Percentiles rank a stretch among this genome's conserved stretches.
These are phyloP conservation scores for Yarrowia divulgata DNA, from an alignment of 805 yeast species.

Conservation along the genomic window DNA sequence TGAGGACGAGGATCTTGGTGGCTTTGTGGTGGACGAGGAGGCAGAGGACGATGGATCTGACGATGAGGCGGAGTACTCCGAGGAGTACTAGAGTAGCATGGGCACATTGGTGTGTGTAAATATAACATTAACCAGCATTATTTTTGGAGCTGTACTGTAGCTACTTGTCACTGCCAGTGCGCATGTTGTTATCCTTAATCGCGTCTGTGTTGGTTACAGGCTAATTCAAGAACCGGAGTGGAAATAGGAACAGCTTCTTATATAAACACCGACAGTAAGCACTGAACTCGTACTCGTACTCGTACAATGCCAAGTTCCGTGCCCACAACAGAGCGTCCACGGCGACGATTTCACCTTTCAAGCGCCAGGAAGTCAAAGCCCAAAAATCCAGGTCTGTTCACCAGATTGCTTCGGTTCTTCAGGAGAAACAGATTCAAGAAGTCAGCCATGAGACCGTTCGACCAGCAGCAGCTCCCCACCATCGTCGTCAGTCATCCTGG, in stretches of 20 bases:
- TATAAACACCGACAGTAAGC: too few relatives aligned
- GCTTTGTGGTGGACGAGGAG: neutral
- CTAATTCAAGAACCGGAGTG: neutral
- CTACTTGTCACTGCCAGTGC: too few relatives aligned
- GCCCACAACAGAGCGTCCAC: neutral
- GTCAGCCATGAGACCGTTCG: neutral
- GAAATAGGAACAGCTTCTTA: too few relatives aligned
- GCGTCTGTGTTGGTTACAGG: neutral
- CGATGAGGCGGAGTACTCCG: constrained; percentile 8
- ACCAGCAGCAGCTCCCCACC: neutral
- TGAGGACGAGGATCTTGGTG: neutral
- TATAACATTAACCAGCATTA: neutral
- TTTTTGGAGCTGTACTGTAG: neutral
- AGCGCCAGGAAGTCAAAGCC: neutral
- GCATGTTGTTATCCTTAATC: neutral
- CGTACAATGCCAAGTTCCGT: neutral
- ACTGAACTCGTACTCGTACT: too few relatives aligned
- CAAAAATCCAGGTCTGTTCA: neutral
- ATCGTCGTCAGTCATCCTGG: neutral
- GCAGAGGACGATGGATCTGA: neutral
- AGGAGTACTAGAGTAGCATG: neutral
- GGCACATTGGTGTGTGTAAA: neutral
- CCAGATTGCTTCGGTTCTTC: neutral
- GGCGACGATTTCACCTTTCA: neutral
- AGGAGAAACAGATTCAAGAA: too few relatives aligned